These are phyloP conservation scores for Tripterygium wilfordii DNA, from an alignment of 177 flowering plant species.

Conservation along the genomic window DNA sequence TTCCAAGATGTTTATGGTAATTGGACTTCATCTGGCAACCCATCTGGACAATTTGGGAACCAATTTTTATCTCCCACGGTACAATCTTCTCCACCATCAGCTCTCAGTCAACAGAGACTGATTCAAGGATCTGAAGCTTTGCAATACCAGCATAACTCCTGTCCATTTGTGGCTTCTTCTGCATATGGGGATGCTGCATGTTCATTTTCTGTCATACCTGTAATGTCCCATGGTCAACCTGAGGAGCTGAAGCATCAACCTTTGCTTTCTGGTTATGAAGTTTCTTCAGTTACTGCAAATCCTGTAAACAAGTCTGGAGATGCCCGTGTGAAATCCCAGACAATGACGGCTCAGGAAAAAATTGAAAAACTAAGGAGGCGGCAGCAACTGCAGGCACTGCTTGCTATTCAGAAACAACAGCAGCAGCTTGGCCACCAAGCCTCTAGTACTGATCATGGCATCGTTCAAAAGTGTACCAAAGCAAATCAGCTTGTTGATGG, in stretches of 20 bases:
- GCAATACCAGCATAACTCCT: slow-evolving; percentile 26
- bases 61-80: slow-evolving; percentile 22
- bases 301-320: slow-evolving; percentile 18
- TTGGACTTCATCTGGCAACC: too few relatives aligned
- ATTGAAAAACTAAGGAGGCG: slow-evolving; percentile 72
- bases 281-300: slow-evolving; percentile 19
- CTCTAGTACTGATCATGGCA: slow-evolving; percentile 21
- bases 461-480: slow-evolving; percentile 14
- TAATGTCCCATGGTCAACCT: slow-evolving; percentile 20
- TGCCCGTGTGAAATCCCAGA: slow-evolving; percentile 20
- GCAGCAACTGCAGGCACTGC: slow-evolving; percentile 77
- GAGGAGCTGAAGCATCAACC: slow-evolving; percentile 24
- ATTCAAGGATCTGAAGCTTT: slow-evolving; percentile 22
- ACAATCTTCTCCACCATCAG: slow-evolving; percentile 29
- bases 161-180: slow-evolving; percentile 21
- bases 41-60: slow-evolving; percentile 29
- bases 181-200: slow-evolving; percentile 21
- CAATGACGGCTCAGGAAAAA: slow-evolving; percentile 80
- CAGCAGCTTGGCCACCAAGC: slow-evolving; percentile 44
- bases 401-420: slow-evolving; percentile 76
- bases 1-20: too few relatives aligned
- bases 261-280: slow-evolving; percentile 24
- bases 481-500: slow-evolving; percentile 30
- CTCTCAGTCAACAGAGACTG: slow-evolving; percentile 27
- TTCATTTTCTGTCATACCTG: slow-evolving; percentile 26